Evolutionary conservation across 805 yeast genomes (phyloP), one percentile per base, ranked within the genome.

Genomic region (Brettanomyces custersianus): DNA sequence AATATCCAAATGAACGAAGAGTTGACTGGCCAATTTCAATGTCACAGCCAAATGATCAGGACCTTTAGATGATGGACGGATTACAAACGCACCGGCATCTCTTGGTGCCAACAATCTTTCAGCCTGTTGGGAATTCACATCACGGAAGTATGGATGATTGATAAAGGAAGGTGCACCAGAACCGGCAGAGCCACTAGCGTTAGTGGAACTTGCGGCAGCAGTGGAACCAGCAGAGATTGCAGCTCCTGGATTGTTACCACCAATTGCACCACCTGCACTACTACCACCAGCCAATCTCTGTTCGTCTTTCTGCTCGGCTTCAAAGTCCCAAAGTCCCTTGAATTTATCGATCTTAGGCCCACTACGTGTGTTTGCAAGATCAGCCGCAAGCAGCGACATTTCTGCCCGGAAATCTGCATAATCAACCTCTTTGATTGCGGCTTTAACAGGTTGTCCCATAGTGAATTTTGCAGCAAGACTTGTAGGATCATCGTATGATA

Each of bases 21-120:
- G 62, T 54, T 80, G 82, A 53, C 84, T 90, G 40, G 84, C 92
- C 31, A 92, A 88, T 56, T 92, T 92, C 96, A 97, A 92, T 0
- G 99, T 90, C 29, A 90, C 79, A 3, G 95, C 87, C 47, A 92
- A 68, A 57, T 79, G 96, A 43, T 85, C 83, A 32, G 73, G 68
- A 29, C 98, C 98, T 43, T 79, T 76, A 8, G 95, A 85, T 0
- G 96, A 86, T 15, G 97, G 99, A 47, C 99, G 74, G 38, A 92
- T 82, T 16, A 92, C 95, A 60, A 86, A 74, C 47, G 85, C 95
- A 36, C 99, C 99, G 44, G 88, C 80, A 29, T 79, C 74, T 54
- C 81, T 73, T 18, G 95, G 84, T 16, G 96, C 95, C 49, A 92
- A 70, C 47, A 72, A 87, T 47, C 83, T 94, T 57, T 90, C 97